Evolutionary conservation across 2,329 filamentous ascomycete genomes (phyloP), one percentile per base, ranked within the genome.

Genomic region (Penicillium sp.): DNA sequence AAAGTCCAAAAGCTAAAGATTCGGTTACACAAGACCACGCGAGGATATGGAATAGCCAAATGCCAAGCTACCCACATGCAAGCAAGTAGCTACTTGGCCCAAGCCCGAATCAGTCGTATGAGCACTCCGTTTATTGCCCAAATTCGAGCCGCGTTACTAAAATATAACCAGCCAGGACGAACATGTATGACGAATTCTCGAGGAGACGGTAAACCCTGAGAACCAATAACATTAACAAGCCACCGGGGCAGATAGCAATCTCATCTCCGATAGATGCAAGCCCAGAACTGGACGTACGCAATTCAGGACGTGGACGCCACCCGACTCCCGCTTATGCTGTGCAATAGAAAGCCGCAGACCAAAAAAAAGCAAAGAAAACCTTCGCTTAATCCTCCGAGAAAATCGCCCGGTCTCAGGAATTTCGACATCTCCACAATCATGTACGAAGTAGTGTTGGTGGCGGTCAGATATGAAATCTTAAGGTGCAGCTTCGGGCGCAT

Each of bases 191-290:
- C 35, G 11, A 33, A 40, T 22, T 19, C 7, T 19, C 14, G 35
- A 46, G 22, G 26, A 53, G 26, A 53, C 10, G 31, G 40, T 28
- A 17, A 4, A 35, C 25, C 14, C 9, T 5, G 25, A 12, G 12
- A 47, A 12, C 11, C 26, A 25, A 46, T 33, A 10, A 25, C 16
- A 5, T 45, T 5, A 19, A 9, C 11, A 33, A 47, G 26, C 30
- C 28, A 46, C 16, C 35, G 2, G 30, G 42, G 17, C 42, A 37
- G 9, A 30, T 25, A 28, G 4, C 3, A 37, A 40, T 47, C 33
- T 47, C 40, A 47, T 47, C 42, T 47, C 50, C 26, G 42, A 53
- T 11, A 40, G 5, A n/a, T 47, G 42, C 42, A 53, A 53, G 25
- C 19, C 42, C 42, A 47, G 14, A 45, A 35, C 42, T 12, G 17